Evolutionary conservation across 495 filamentous ascomycete species (phyloP).

Genomic region (Neurospora sp.): DNA sequence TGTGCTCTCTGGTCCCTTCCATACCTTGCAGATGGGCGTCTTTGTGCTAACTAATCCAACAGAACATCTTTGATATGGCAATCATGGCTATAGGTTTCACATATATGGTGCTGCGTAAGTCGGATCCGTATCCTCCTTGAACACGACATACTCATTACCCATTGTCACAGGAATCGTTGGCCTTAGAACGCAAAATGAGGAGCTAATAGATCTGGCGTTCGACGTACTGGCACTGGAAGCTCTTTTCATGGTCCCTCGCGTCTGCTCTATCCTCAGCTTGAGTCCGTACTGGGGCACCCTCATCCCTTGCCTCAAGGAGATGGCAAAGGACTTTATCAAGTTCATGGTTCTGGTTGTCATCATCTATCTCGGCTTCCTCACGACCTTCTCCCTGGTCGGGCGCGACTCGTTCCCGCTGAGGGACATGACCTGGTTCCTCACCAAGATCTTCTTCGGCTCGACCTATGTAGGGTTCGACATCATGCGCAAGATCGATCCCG

Average conservation of each 20-base stretch:
- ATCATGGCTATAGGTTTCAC: slow-evolving; percentile 75
- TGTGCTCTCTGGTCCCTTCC: neutral
- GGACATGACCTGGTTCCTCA: slow-evolving; percentile 77
- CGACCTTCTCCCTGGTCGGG: slow-evolving; percentile 82
- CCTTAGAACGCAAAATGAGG: slow-evolving; percentile 46
- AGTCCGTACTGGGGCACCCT: slow-evolving; percentile 78
- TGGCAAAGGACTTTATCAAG: slow-evolving; percentile 89
- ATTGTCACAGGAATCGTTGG: slow-evolving; percentile 55
- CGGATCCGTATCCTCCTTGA: slow-evolving; percentile 3
- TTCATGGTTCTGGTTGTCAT: slow-evolving; percentile 82
- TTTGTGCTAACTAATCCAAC: neutral
- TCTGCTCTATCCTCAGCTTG: slow-evolving; percentile 80
- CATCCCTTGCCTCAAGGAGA: slow-evolving; percentile 83
- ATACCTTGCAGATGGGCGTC: neutral
- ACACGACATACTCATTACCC: neutral
- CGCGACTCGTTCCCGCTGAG: slow-evolving; percentile 61
- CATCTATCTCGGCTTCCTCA: slow-evolving; percentile 78
- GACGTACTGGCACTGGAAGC: slow-evolving; percentile 85
- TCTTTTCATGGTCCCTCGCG: slow-evolving; percentile 79
- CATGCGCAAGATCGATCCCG: slow-evolving; percentile 36
- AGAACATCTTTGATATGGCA: slow-evolving; percentile 71
- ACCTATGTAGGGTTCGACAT: slow-evolving; percentile 69
- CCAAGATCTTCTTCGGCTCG: slow-evolving; percentile 72
- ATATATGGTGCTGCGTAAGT: slow-evolving; percentile 64
- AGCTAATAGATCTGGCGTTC: slow-evolving; percentile 67